Evolutionary conservation across 2,329 filamentous ascomycete genomes (phyloP), one percentile per base, ranked within the genome.

Genomic region (Ceratocystis lukuohia): DNA sequence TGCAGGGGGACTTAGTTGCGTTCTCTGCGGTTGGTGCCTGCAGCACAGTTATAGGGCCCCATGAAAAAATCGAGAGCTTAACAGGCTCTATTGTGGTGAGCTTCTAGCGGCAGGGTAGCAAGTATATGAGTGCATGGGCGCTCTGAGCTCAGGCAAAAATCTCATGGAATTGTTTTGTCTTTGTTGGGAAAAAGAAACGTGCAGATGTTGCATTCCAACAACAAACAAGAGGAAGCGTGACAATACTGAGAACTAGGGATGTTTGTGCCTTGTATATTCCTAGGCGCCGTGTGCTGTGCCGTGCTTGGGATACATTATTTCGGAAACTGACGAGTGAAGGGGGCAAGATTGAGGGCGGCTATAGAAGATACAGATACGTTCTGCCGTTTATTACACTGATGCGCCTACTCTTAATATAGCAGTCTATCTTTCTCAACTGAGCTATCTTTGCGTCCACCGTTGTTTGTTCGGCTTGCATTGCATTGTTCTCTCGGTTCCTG

Each of bases 401-500:
- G 37, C 37, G 10, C 12, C 37, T 15, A 41, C 37, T 41, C 10
- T 41, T 15, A 37, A 37, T 37, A 12, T 10, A 10, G 8, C 33
- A 37, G 33, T 37, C 20, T 4, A 15, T 25, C 48, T 53, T 8
- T 22, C 45, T 20, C 17, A 48, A n/a, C 46, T 8, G 48, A 22
- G 3, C 8, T 3, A 7, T 50, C 5, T 50, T 25, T 25, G 22
- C 22, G 22, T 25, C 22, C 33, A 12, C 10, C 33, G 33, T 37
- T 53, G 20, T 25, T 25, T 53, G 20, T 15, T 15, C 25, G 20
- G 10, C 48, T 22, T 53, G 45, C n/a, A 25, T 25, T 53, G 48
- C 48, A 53, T 53, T 53, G 48, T 53, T 53, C 48, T 53, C 28
- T n/a, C 25, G 56, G 56, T 59, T 59, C 56, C 56, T 59, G 56